Percentiles rank a stretch among this genome's conserved stretches.
These are phyloP conservation scores for Ascoidea rubescens DNA, from an alignment of 805 yeast species.

Conservation along the genomic window DNA sequence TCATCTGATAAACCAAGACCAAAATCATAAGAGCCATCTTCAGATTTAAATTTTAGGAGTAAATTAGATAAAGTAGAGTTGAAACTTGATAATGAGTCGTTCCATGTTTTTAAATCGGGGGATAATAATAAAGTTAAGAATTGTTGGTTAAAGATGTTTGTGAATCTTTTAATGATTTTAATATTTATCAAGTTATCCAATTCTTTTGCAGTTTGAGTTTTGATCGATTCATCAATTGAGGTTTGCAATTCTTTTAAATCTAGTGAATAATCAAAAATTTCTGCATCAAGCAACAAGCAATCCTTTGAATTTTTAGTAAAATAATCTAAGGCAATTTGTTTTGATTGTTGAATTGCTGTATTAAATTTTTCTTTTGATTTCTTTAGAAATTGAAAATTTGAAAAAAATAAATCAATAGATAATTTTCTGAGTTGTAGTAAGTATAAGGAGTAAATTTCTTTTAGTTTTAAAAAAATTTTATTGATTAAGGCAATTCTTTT, in stretches of 20 bases:
- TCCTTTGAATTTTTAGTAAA: constrained; percentile 20
- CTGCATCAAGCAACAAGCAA: constrained; percentile 7
- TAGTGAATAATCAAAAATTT: constrained; percentile 16
- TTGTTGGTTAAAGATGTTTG: constrained; percentile 31
- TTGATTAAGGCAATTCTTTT: constrained; percentile 36
- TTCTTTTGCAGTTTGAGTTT: constrained; percentile 24
- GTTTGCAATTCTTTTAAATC: constrained; percentile 21
- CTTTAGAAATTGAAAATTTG: constrained; percentile 11
- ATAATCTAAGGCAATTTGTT: constrained; percentile 8
- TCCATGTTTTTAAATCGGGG: constrained; percentile 50
- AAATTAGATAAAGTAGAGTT: constrained; percentile 18
- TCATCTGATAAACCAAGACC: constrained; percentile 41
- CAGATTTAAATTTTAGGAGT: constrained; percentile 18
- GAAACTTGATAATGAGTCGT: constrained; percentile 33
- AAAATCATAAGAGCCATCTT: constrained; percentile 33
- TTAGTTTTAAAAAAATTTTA: constrained; percentile 33
- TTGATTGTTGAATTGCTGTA: constrained; percentile 1
- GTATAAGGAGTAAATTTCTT: constrained; percentile 28
- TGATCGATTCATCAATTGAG: constrained; percentile 17
- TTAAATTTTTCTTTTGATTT: constrained; percentile 8
- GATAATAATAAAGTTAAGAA: constrained; percentile 31
- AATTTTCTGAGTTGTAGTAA: constrained; percentile 23
- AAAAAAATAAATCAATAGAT: constrained; percentile 19
- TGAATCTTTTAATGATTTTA: constrained; percentile 30
- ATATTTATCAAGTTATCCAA: constrained; percentile 27